These are phyloP conservation scores for Phalaenopsis equestris DNA, from an alignment of 106 monocot species.

Conservation along the genomic window DNA sequence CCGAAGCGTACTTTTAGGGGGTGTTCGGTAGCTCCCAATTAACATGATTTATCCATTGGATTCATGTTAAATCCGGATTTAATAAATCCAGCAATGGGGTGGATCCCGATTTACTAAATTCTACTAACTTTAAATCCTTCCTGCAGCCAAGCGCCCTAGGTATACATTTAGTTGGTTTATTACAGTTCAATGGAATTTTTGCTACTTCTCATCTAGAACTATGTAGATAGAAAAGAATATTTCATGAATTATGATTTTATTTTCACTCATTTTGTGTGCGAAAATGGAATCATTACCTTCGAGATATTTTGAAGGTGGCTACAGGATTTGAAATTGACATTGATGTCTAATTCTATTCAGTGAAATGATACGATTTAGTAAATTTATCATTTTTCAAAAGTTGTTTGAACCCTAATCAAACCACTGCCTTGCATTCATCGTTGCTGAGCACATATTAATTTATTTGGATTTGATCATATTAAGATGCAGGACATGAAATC, in stretches of 20 bases:
- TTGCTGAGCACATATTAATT: neutral
- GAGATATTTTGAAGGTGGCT: neutral
- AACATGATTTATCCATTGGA: too few relatives aligned
- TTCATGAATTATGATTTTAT: neutral
- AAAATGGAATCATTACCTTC: neutral
- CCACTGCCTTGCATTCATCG: neutral
- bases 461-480: constrained; percentile 20
- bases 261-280: neutral
- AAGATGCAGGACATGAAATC: constrained; percentile 40
- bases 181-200: neutral
- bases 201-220: neutral
- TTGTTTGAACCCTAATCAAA: neutral
- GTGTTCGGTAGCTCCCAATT: too few relatives aligned
- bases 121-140: too few relatives aligned
- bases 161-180: neutral
- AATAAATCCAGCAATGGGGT: too few relatives aligned
- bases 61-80: too few relatives aligned
- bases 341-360: too few relatives aligned
- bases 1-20: neutral
- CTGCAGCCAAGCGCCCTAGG: neutral
- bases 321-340: neutral
- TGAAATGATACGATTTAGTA: too few relatives aligned
- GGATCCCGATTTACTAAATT: too few relatives aligned
- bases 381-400: neutral
- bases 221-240: neutral